phyloP scores from a whole-genome alignment of 2,329 filamentous ascomycete genomes.

The Monosporascus sp. region DNA sequence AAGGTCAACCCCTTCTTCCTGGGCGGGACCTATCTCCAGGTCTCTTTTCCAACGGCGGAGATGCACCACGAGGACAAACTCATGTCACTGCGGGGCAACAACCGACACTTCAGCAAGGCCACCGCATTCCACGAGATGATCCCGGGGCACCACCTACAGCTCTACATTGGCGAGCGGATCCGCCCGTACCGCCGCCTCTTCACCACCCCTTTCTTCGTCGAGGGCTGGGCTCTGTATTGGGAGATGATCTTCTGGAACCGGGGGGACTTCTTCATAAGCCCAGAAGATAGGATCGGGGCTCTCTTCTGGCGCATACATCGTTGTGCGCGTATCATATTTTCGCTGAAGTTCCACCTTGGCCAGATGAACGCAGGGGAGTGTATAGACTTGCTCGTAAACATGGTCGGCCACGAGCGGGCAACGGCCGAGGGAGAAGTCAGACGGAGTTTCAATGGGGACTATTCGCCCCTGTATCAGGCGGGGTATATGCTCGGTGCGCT shows the following conservation, averaged over 20 bases:
- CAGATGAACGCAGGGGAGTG: constrained; percentile 48
- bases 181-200: constrained; percentile 48
- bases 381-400: constrained; percentile 50
- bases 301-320: constrained; percentile 61
- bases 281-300: constrained; percentile 51
- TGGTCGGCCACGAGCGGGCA: constrained; percentile 53
- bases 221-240: constrained; percentile 60
- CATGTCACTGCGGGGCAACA: constrained; percentile 57
- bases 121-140: constrained; percentile 60
- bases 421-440: constrained; percentile 58
- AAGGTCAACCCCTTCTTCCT: constrained; percentile 56
- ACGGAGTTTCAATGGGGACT: constrained; percentile 50
- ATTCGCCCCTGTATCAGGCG: constrained; percentile 53
- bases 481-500: constrained; percentile 56
- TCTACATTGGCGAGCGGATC: constrained; percentile 41
- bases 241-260: constrained; percentile 53
- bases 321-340: constrained; percentile 54
- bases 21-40: constrained; percentile 47
- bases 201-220: constrained; percentile 52
- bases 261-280: constrained; percentile 42
- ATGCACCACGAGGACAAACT: constrained; percentile 51
- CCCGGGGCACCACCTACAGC: constrained; percentile 52
- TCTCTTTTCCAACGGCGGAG: constrained; percentile 48
- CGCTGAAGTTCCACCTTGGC: constrained; percentile 52
- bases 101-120: constrained; percentile 49